Percentiles rank a stretch among this genome's conserved stretches.
Conservation (phyloP, 768 basidiomycete species). For the Lentinus tigrinus region DNA sequence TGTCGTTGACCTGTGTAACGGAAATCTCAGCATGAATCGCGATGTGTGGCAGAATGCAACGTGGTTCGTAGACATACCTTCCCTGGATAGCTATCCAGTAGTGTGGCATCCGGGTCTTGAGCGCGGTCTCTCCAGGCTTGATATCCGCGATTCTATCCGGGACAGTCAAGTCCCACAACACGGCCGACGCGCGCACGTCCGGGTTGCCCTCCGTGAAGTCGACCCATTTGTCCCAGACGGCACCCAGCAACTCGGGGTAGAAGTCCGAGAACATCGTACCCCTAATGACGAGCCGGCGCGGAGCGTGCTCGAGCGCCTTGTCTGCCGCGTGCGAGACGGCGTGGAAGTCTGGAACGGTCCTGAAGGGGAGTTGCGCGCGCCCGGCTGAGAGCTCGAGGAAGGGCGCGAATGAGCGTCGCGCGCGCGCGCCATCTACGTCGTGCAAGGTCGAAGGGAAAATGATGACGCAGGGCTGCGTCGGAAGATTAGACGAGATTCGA, state of each 20-base stretch:
- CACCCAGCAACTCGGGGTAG: constrained; percentile 11
- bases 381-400: constrained; percentile 12
- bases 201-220: constrained; percentile 16
- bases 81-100: constrained; percentile 24
- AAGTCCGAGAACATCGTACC: constrained; percentile 17
- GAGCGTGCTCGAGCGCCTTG: constrained; percentile 7
- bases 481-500: too few species aligned
- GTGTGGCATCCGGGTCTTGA: constrained; percentile 15
- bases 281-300: constrained; percentile 18
- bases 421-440: constrained; percentile 15
- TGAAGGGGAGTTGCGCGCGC: constrained; percentile 15
- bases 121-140: constrained; percentile 7
- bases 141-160: constrained; percentile 11
- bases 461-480: constrained; percentile 12
- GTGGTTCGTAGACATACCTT: constrained; percentile 1
- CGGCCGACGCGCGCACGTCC: constrained; percentile 13
- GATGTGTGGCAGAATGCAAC: background rate
- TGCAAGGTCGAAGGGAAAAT: constrained; percentile 10
- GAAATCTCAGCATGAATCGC: background rate
- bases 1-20: constrained; percentile 11
- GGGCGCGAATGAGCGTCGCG: constrained; percentile 14
- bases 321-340: constrained; percentile 20
- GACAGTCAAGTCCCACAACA: constrained; percentile 19
- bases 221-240: constrained; percentile 16
- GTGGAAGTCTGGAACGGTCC: constrained; percentile 10